phyloP scores from a whole-genome alignment of 225 moss, liverwort and hornwort genomes.

The Asterella californica region DNA sequence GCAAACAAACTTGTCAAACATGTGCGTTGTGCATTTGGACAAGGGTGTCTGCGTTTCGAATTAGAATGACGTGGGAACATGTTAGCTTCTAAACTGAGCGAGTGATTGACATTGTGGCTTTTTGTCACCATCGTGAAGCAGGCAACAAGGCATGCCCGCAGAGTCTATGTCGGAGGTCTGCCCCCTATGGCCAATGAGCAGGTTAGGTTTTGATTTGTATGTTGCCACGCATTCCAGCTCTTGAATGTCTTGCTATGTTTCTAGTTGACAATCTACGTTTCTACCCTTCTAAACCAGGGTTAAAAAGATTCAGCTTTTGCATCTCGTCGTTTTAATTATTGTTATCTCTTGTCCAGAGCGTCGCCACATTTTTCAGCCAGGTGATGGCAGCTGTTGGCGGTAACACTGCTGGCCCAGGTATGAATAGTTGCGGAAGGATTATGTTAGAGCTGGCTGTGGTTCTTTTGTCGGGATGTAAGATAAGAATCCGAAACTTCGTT shows the following conservation, averaged over 20 bases:
- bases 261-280: too few relatives aligned
- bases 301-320: background rate
- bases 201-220: conserved; percentile 29
- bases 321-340: background rate
- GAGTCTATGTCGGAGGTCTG: conserved; percentile 93
- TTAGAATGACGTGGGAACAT: background rate
- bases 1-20: background rate
- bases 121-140: conserved; percentile 35
- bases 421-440: background rate
- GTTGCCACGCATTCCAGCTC: background rate
- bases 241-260: background rate
- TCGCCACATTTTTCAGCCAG: conserved; percentile 97
- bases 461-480: background rate
- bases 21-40: background rate
- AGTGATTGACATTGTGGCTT: background rate
- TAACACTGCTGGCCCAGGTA: conserved; percentile 98
- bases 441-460: background rate
- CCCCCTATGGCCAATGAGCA: conserved; percentile 98
- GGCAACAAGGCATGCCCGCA: conserved; percentile 97
- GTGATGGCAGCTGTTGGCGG: conserved; percentile 98
- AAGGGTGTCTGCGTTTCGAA: background rate
- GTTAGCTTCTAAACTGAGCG: background rate
- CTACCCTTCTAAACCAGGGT: background rate
- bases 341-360: conserved; percentile 50
- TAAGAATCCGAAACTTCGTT: background rate